These are phyloP conservation scores for Termitomyces sp. DNA, from an alignment of 768 basidiomycete genomes.

Conservation along the genomic window DNA sequence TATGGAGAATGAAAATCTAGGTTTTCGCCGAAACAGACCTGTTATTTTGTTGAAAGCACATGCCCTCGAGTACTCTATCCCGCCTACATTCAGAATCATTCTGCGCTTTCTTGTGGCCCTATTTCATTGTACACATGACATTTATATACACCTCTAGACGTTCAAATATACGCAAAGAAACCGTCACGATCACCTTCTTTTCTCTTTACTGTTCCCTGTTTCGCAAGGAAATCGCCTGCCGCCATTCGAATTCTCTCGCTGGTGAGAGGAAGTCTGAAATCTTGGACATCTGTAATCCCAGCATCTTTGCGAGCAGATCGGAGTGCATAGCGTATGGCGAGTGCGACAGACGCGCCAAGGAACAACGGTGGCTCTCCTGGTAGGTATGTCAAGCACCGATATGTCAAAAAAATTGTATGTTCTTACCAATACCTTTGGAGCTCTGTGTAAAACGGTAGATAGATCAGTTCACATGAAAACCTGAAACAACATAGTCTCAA, in stretches of 20 bases:
- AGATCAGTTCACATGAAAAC: background rate
- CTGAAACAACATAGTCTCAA: background rate
- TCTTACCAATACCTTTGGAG: constrained; percentile 12
- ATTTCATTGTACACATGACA: no score
- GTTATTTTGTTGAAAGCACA: no score
- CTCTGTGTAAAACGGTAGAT: background rate
- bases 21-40: no score
- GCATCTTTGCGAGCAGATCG: constrained; percentile 13
- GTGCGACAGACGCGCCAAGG: constrained; percentile 12
- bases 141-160: background rate
- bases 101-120: no score
- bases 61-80: no score
- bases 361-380: constrained; percentile 12
- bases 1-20: no score
- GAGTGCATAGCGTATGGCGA: constrained; percentile 12
- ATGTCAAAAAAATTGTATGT: no score
- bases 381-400: background rate
- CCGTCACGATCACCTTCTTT: constrained; percentile 4
- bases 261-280: constrained; percentile 9
- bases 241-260: constrained; percentile 13
- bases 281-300: constrained; percentile 11
- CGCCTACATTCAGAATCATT: no score
- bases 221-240: constrained; percentile 10
- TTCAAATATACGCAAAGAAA: constrained; percentile 10
- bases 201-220: constrained; percentile 9